Evolutionary conservation across 768 basidiomycete genomes (phyloP).

Genomic region (Fistulinella prunicolor): DNA sequence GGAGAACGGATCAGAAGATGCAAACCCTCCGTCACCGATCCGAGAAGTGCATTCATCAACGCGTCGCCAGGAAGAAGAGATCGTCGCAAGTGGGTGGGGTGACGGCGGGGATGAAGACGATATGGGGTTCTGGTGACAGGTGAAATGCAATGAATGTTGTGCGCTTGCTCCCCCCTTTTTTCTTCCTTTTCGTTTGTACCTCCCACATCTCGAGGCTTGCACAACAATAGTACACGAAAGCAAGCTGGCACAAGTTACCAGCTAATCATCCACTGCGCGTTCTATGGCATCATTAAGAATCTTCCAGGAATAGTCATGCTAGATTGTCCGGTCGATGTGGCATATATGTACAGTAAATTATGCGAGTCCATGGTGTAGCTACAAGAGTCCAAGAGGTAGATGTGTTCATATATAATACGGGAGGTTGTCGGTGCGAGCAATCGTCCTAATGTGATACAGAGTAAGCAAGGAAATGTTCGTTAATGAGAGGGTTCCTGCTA

Average conservation of each 20-base stretch:
- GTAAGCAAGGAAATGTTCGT: not conserved
- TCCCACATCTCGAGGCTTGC: conserved; percentile 10
- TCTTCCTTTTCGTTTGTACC: conserved; percentile 12
- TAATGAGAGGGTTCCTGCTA: not conserved
- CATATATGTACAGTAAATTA: not conserved
- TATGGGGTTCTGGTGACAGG: conserved; percentile 56
- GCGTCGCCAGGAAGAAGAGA: conserved; percentile 54
- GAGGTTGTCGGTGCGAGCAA: not conserved
- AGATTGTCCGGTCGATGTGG: not conserved
- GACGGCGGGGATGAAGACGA: conserved; percentile 62
- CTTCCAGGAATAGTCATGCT: too few relatives aligned
- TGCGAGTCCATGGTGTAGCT: conserved; percentile 1
- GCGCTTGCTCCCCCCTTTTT: conserved; percentile 1
- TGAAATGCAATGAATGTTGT: conserved; percentile 2
- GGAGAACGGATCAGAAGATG: conserved; percentile 24
- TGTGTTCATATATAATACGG: too few relatives aligned
- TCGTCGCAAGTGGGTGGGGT: conserved; percentile 69
- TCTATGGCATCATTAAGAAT: not conserved
- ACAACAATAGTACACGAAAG: conserved; percentile 9
- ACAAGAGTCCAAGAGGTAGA: not conserved
- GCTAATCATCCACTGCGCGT: conserved; percentile 4
- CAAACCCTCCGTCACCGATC: conserved; percentile 17
- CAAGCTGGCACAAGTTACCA: conserved; percentile 10
- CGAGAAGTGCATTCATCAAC: conserved; percentile 27
- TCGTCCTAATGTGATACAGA: conserved; percentile 8